phyloP scores from a whole-genome alignment of 805 yeast genomes.

The Teunomyces atbi region DNA sequence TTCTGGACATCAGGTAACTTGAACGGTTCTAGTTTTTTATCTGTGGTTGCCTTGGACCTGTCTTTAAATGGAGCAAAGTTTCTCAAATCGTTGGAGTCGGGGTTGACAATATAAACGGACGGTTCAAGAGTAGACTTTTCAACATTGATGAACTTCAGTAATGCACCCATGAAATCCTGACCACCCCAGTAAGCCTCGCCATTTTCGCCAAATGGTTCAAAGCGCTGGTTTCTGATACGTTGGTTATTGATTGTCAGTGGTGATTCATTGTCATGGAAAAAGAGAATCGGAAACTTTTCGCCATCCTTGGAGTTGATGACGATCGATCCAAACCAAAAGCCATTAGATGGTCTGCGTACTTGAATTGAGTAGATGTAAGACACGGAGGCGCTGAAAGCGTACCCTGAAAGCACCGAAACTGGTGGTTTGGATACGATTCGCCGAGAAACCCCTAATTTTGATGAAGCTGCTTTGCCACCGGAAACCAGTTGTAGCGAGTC shows the following conservation, averaged over 20 bases:
- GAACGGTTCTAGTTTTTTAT: conserved; percentile 17
- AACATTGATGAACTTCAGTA: conserved; percentile 56
- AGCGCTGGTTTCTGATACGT: conserved; percentile 56
- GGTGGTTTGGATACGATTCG: conserved; percentile 51
- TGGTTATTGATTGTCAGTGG: conserved; percentile 69
- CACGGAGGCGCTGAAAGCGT: conserved; percentile 65
- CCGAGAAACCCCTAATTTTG: neutral
- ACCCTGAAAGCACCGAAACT: conserved; percentile 51
- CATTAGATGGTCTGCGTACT: conserved; percentile 76
- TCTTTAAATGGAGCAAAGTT: conserved; percentile 47
- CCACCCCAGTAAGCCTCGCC: conserved; percentile 88
- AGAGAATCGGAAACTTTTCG: conserved; percentile 75
- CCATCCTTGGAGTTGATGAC: conserved; percentile 67
- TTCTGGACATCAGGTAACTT: conserved; percentile 41
- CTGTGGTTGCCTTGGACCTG: conserved; percentile 4
- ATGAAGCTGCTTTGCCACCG: neutral
- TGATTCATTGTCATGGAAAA: conserved; percentile 89
- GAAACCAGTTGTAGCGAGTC: conserved; percentile 16
- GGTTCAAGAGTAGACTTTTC: conserved; percentile 72
- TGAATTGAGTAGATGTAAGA: conserved; percentile 73
- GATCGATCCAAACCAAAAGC: conserved; percentile 91
- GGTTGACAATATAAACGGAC: conserved; percentile 73
- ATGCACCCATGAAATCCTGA: conserved; percentile 58
- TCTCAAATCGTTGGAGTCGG: conserved; percentile 62
- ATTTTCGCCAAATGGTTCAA: conserved; percentile 67